A percentile compares a stretch with the other conserved stretches of the same genome.
phyloP scores from a whole-genome alignment of 805 yeast species.

The Ogataea kodamae region DNA sequence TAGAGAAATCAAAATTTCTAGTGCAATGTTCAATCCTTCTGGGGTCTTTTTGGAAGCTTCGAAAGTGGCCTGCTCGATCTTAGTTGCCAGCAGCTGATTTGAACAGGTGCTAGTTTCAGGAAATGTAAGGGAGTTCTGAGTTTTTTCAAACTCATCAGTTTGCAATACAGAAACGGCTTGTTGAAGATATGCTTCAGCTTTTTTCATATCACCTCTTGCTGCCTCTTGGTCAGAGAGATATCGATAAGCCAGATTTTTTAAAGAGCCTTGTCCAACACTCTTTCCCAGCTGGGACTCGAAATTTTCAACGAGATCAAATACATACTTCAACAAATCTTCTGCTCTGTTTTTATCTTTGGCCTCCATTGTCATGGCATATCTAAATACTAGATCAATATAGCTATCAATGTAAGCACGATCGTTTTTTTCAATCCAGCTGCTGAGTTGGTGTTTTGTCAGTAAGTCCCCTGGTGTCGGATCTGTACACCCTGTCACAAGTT shows the following conservation, averaged over 20 bases:
- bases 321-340: constrained; percentile 26
- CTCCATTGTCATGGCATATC: constrained; percentile 37
- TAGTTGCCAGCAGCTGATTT: constrained; percentile 24
- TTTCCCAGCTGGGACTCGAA: constrained; percentile 24
- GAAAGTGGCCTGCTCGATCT: constrained; percentile 30
- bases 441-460: constrained; percentile 21
- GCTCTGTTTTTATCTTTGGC: constrained; percentile 24
- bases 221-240: constrained; percentile 34
- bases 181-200: constrained; percentile 30
- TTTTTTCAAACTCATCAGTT: constrained; percentile 21
- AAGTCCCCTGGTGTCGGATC: constrained; percentile 20
- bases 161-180: constrained; percentile 29
- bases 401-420: constrained; percentile 32
- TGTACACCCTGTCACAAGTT: constrained; percentile 30
- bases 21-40: constrained; percentile 24
- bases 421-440: constrained; percentile 29
- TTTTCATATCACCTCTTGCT: constrained; percentile 15
- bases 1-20: constrained; percentile 36
- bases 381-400: constrained; percentile 37
- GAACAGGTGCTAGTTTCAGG: constrained; percentile 24
- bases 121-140: constrained; percentile 15
- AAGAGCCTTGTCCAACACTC: constrained; percentile 25
- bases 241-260: constrained; percentile 35
- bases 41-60: constrained; percentile 27
- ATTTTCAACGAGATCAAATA: constrained; percentile 31